phyloP scores from a whole-genome alignment of 2,329 filamentous ascomycete species.

The Chaetomiaceae sp. region DNA sequence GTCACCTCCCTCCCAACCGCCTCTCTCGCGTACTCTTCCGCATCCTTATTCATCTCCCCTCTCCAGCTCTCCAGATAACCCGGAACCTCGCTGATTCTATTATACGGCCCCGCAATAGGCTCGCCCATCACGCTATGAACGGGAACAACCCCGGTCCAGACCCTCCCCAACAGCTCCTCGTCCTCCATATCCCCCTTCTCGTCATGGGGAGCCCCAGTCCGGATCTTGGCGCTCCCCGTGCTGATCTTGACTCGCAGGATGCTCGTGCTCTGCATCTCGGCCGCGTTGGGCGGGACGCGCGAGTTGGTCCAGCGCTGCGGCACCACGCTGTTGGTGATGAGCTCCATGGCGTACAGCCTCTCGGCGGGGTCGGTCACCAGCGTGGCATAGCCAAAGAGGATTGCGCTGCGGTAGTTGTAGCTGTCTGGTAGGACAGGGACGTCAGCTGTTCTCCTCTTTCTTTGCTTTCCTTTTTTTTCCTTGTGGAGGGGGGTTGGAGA shows the following conservation, averaged over 20 bases:
- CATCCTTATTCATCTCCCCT: slow-evolving; percentile 35
- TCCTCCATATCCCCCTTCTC: slow-evolving; percentile 47
- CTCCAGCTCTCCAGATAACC: slow-evolving; percentile 51
- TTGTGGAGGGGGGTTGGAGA: too few species aligned
- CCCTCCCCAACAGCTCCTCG: slow-evolving; percentile 35
- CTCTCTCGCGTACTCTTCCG: slow-evolving; percentile 25
- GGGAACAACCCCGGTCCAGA: slow-evolving; percentile 58
- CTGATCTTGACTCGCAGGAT: slow-evolving; percentile 66
- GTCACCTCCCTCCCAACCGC: slow-evolving; percentile 17
- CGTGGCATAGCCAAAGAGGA: slow-evolving; percentile 69
- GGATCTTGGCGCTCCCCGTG: slow-evolving; percentile 71
- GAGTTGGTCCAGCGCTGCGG: slow-evolving; percentile 64
- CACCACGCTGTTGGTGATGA: slow-evolving; percentile 72
- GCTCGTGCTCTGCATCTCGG: slow-evolving; percentile 71
- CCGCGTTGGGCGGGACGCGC: slow-evolving; percentile 64
- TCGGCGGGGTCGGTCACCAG: slow-evolving; percentile 65
- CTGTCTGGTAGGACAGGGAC: too few species aligned
- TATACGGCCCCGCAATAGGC: slow-evolving; percentile 57
- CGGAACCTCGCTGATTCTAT: slow-evolving; percentile 56
- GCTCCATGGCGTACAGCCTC: slow-evolving; percentile 71
- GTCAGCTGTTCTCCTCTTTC: too few species aligned
- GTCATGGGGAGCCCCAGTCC: slow-evolving; percentile 59
- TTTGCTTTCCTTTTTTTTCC: too few species aligned
- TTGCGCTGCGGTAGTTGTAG: slow-evolving; percentile 81
- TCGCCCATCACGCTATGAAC: slow-evolving; percentile 60